phyloP scores from a whole-genome alignment of 2,329 filamentous ascomycete species.

The Microsporum audouinii region DNA sequence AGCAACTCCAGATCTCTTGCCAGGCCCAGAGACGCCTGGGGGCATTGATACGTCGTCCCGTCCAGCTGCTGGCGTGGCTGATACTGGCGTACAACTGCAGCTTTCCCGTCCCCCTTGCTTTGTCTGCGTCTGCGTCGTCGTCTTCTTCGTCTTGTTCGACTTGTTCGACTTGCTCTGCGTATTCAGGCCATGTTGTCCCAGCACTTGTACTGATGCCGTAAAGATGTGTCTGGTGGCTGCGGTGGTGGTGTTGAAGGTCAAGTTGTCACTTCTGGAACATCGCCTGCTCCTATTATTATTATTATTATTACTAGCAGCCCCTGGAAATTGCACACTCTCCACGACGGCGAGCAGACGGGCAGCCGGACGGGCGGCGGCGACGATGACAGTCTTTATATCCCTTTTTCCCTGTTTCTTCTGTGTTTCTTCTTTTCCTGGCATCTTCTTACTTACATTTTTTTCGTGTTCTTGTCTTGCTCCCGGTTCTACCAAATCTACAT shows the following conservation, averaged over 20 bases:
- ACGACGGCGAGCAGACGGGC: background rate
- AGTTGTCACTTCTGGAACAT: background rate
- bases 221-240: constrained; percentile 3
- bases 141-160: too few species aligned
- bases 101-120: background rate
- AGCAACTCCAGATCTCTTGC: background rate
- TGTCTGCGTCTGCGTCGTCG: too few species aligned
- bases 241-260: constrained; percentile 1
- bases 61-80: constrained; percentile 4
- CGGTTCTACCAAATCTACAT: background rate
- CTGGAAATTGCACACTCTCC: constrained; percentile 4
- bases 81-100: background rate
- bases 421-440: background rate
- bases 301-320: background rate
- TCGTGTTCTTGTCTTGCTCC: background rate
- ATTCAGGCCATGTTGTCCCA: background rate
- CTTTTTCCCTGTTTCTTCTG: background rate
- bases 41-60: constrained; percentile 6
- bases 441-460: background rate
- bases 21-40: background rate
- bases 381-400: background rate
- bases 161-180: background rate
- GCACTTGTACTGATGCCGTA: background rate
- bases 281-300: too few species aligned
- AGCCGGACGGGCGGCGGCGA: background rate